These are phyloP conservation scores for Lachnellula suecica DNA, from an alignment of 2,329 filamentous ascomycete species.

Conservation along the genomic window DNA sequence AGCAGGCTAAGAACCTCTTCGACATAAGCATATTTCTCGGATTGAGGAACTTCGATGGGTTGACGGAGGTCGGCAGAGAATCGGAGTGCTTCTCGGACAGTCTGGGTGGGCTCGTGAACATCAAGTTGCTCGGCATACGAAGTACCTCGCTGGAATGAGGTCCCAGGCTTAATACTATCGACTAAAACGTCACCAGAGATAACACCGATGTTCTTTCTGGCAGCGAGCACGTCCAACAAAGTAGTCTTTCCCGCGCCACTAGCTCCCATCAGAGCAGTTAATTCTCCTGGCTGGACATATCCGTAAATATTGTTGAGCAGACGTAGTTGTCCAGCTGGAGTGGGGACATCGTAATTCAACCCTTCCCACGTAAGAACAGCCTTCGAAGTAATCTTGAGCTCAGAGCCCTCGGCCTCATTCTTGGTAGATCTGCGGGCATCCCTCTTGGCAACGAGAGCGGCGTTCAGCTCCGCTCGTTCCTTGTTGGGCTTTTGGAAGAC, in stretches of 20 bases:
- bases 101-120: slow-evolving; percentile 60
- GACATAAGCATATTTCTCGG: slow-evolving; percentile 65
- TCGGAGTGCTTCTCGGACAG: slow-evolving; percentile 64
- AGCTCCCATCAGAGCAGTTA: slow-evolving; percentile 63
- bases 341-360: slow-evolving; percentile 73
- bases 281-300: slow-evolving; percentile 59
- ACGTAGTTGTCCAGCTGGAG: slow-evolving; percentile 41
- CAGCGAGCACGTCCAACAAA: slow-evolving; percentile 61
- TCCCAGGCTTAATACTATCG: slow-evolving; percentile 56
- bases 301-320: slow-evolving; percentile 61
- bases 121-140: slow-evolving; percentile 67
- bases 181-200: slow-evolving; percentile 62
- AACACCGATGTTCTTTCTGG: slow-evolving; percentile 63
- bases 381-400: slow-evolving; percentile 58
- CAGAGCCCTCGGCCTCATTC: slow-evolving; percentile 41
- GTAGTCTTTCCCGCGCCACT: slow-evolving; percentile 68
- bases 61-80: slow-evolving; percentile 66
- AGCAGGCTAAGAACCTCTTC: slow-evolving; percentile 64
- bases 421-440: slow-evolving; percentile 50
- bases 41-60: slow-evolving; percentile 53
- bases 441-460: slow-evolving; percentile 58
- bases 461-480: slow-evolving; percentile 66
- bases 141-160: slow-evolving; percentile 62
- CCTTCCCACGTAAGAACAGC: slow-evolving; percentile 84
- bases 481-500: slow-evolving; percentile 71